Evolutionary conservation across 495 filamentous ascomycete species (phyloP).

Genomic region (Tetracladium setigerum): DNA sequence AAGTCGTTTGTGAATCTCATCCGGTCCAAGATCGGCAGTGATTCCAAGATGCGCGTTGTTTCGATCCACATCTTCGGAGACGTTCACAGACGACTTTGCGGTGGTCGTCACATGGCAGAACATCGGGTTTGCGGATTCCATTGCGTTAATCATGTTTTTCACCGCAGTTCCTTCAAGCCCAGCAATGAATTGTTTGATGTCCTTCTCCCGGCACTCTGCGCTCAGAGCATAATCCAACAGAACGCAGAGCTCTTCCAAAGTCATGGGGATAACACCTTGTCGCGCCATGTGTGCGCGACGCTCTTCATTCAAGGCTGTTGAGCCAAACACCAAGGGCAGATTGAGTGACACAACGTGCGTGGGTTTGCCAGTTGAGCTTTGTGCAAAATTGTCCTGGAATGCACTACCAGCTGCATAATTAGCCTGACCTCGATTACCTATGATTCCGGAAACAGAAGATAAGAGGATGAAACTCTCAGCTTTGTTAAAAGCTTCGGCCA

Average conservation of each 20-base stretch:
- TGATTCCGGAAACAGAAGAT: slow-evolving; percentile 49
- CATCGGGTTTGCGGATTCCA: slow-evolving; percentile 1
- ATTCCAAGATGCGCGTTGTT: slow-evolving; percentile 1
- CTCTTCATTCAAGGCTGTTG: too few species aligned
- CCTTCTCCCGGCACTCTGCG: slow-evolving; percentile 3
- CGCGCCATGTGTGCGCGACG: too few species aligned
- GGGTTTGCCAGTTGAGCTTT: slow-evolving; percentile 20
- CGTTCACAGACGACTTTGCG: not conserved
- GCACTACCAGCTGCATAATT: slow-evolving; percentile 59
- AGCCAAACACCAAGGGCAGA: too few species aligned
- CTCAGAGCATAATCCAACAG: slow-evolving; percentile 8
- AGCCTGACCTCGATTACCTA: slow-evolving; percentile 51
- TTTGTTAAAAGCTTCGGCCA: slow-evolving; percentile 30
- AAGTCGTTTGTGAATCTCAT: too few species aligned
- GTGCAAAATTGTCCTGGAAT: slow-evolving; percentile 47
- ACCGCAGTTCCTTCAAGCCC: slow-evolving; percentile 4
- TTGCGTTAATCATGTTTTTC: not conserved
- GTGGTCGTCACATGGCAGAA: slow-evolving; percentile 6
- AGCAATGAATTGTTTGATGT: slow-evolving; percentile 6
- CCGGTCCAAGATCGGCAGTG: not conserved
- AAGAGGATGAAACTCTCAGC: slow-evolving; percentile 44
- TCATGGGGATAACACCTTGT: slow-evolving; percentile 3
- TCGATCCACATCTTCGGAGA: not conserved
- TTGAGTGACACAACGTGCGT: slow-evolving; percentile 9
- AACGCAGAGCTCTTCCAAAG: slow-evolving; percentile 5